Conservation (phyloP, 805 yeast genomes). For the Jamesozyma gamospora region DNA sequence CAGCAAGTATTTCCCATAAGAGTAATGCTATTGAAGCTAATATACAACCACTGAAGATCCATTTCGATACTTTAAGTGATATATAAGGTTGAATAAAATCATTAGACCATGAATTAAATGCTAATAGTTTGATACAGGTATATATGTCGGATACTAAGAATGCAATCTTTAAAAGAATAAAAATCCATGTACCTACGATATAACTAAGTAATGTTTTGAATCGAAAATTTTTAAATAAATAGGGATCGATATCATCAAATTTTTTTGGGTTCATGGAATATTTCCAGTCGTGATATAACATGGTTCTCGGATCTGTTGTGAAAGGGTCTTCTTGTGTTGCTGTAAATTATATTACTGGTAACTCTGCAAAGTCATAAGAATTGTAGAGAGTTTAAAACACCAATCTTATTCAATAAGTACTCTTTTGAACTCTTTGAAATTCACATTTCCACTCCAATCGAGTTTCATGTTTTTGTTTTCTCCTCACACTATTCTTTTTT, state of each 20-base stretch:
- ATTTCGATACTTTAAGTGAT: constrained; percentile 42
- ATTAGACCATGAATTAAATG: constrained; percentile 58
- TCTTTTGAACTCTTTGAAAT: too few relatives aligned
- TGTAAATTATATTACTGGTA: too few relatives aligned
- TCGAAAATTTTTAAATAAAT: constrained; percentile 14
- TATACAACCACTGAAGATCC: constrained; percentile 74
- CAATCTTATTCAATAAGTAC: too few relatives aligned
- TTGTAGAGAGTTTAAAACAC: too few relatives aligned
- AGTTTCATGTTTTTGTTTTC: too few relatives aligned
- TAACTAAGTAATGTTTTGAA: constrained; percentile 17
- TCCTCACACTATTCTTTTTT: not conserved
- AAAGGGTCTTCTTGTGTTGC: too few relatives aligned
- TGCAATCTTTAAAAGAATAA: constrained; percentile 39
- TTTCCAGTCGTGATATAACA: constrained; percentile 22
- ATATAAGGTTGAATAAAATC: constrained; percentile 38
- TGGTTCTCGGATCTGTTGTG: not conserved
- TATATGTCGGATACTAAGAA: constrained; percentile 63
- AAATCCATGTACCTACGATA: constrained; percentile 17
- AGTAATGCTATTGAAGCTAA: constrained; percentile 53
- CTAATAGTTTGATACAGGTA: constrained; percentile 64
- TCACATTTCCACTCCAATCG: too few relatives aligned
- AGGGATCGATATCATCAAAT: constrained; percentile 18
- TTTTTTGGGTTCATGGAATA: constrained; percentile 20
- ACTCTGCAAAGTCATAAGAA: too few relatives aligned
- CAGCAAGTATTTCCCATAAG: constrained; percentile 47